Conservation (phyloP, 306 rosid species). For the Canavalia ensiformis region DNA sequence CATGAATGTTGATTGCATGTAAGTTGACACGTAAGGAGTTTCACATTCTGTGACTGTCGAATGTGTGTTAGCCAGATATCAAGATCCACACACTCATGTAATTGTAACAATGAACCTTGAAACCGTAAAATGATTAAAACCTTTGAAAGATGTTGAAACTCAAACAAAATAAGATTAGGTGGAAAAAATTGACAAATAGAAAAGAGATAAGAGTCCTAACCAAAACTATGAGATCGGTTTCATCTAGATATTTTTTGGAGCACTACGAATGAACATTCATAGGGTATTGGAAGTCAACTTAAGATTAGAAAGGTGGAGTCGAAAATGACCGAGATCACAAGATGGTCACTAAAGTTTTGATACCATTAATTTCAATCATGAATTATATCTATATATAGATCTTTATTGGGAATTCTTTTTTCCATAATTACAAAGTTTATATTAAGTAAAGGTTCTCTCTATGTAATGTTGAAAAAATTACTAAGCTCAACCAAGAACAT, state of each 20-base stretch:
- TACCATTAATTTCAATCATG: neutral
- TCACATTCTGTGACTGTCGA: conserved; percentile 51
- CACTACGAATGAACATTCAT: conserved; percentile 10
- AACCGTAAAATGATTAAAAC: conserved; percentile 41
- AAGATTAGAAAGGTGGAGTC: neutral
- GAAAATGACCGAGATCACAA: neutral
- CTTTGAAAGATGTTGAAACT: conserved; percentile 10
- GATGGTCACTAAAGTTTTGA: neutral
- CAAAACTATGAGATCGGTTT: neutral
- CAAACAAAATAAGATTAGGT: conserved; percentile 24
- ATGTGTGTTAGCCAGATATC: conserved; percentile 43
- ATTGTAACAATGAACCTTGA: conserved; percentile 20
- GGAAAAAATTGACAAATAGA: conserved; percentile 6
- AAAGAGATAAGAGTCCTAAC: conserved; percentile 11
- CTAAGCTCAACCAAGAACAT: no score
- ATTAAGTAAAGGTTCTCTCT: neutral
- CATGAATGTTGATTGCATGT: conserved; percentile 45
- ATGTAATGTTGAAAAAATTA: no score
- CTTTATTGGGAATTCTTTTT: neutral
- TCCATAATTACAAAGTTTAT: neutral
- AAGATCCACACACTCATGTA: conserved; percentile 3
- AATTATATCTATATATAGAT: neutral
- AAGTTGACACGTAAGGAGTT: conserved; percentile 54
- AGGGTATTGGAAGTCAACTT: conserved; percentile 26
- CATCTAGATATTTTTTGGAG: neutral